A percentile compares a stretch with the other conserved stretches of the same genome.
phyloP scores from a whole-genome alignment of 1,139 yeast species.

The Geotrichum restrictum region DNA sequence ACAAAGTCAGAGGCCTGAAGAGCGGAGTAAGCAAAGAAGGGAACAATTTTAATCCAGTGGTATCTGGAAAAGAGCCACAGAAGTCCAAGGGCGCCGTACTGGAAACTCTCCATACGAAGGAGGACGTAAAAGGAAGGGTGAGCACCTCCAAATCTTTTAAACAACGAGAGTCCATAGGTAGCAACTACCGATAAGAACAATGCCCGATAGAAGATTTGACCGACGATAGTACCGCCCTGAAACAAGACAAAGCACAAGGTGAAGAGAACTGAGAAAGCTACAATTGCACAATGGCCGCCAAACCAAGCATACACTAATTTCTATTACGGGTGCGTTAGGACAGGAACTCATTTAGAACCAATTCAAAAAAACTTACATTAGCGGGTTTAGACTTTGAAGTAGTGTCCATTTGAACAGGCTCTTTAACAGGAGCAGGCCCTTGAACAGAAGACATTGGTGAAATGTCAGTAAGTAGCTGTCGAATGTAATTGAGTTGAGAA shows the following conservation, averaged over 20 bases:
- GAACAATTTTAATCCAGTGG: conserved; percentile 54
- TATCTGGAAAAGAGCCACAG: conserved; percentile 53
- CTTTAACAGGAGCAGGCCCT: conserved; percentile 10
- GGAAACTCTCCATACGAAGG: conserved; percentile 61
- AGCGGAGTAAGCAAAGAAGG: conserved; percentile 59
- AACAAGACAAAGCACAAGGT: conserved; percentile 21
- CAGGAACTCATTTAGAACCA: background rate
- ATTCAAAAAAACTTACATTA: background rate
- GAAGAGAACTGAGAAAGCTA: conserved; percentile 20
- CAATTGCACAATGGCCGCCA: conserved; percentile 21
- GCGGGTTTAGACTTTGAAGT: background rate
- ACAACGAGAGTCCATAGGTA: conserved; percentile 70
- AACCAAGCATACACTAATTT: conserved; percentile 2
- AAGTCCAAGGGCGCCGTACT: conserved; percentile 52
- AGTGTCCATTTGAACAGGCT: background rate
- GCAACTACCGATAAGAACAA: conserved; percentile 62
- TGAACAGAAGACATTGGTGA: too few relatives aligned
- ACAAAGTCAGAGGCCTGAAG: conserved; percentile 67
- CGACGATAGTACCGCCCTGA: conserved; percentile 23
- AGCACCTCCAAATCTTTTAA: conserved; percentile 45
- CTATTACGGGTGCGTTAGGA: background rate
- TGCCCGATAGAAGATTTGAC: conserved; percentile 48
- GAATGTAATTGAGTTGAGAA: background rate
- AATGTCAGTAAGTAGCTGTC: too few relatives aligned
- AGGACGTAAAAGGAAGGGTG: conserved; percentile 36